These are phyloP conservation scores for Dendrocalamus latiflorus DNA, from an alignment of 202 grass and related monocot species.

Conservation along the genomic window DNA sequence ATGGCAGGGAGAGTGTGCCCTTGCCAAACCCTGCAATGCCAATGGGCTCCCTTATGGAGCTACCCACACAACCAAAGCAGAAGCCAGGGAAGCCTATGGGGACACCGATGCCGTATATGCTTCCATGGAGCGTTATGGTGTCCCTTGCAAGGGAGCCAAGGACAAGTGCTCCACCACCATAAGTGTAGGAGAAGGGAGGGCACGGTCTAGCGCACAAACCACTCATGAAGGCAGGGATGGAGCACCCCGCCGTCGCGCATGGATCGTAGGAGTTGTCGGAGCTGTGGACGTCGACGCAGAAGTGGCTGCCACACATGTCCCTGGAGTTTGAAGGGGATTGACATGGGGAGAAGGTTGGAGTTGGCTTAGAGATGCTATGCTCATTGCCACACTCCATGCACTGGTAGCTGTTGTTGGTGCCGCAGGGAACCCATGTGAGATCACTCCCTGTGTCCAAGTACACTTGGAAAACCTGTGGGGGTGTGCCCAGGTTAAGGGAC, in stretches of 20 bases:
- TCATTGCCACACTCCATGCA: slow-evolving; percentile 33
- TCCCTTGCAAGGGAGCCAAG: slow-evolving; percentile 41
- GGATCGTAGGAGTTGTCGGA: slow-evolving; percentile 44
- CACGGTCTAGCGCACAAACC: slow-evolving; percentile 31
- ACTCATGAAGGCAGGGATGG: slow-evolving; percentile 23
- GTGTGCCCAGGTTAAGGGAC: slow-evolving; percentile 48
- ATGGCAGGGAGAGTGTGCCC: slow-evolving; percentile 40
- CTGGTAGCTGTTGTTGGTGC: slow-evolving; percentile 31
- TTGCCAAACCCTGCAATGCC: slow-evolving; percentile 55
- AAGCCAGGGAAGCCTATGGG: slow-evolving; percentile 16
- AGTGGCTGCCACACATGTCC: slow-evolving; percentile 20
- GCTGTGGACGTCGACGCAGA: slow-evolving; percentile 47
- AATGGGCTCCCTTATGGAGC: slow-evolving; percentile 40
- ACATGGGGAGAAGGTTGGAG: slow-evolving; percentile 20
- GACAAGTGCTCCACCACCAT: slow-evolving; percentile 37
- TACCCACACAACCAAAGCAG: slow-evolving; percentile 45
- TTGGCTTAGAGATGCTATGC: not conserved
- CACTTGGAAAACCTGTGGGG: slow-evolving; percentile 41
- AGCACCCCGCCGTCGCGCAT: slow-evolving; percentile 31
- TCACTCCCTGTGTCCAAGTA: slow-evolving; percentile 56
- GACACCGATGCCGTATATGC: not conserved
- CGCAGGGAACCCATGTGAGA: slow-evolving; percentile 55
- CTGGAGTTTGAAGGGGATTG: slow-evolving; percentile 13
- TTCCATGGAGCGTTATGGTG: slow-evolving; percentile 27
- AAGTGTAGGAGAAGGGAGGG: slow-evolving; percentile 59